phyloP scores from a whole-genome alignment of 306 rosid species.

The Acmispon strigosus region DNA sequence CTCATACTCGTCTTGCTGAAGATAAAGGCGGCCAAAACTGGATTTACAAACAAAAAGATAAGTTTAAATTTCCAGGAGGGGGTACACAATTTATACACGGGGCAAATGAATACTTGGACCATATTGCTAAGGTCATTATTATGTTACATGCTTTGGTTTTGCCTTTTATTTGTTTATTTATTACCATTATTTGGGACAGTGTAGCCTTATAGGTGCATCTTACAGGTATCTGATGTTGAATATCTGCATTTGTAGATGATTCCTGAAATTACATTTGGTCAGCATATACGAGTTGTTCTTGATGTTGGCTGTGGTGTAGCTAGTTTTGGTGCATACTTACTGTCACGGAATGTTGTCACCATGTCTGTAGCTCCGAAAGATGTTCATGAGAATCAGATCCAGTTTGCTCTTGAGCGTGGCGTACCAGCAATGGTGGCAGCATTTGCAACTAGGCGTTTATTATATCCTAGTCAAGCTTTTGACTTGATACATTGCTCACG shows the following conservation, averaged over 20 bases:
- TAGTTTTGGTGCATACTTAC: constrained; percentile 85
- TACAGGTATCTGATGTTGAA: constrained; percentile 24
- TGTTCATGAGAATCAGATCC: constrained; percentile 96
- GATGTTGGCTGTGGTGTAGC: constrained; percentile 98
- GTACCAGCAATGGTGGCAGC: constrained; percentile 96
- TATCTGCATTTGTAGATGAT: constrained; percentile 44
- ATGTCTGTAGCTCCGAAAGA: constrained; percentile 96
- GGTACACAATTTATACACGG: constrained; percentile 98
- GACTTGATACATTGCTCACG: constrained; percentile 94
- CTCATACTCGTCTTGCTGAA: constrained; percentile 87
- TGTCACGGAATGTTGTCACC: constrained; percentile 70
- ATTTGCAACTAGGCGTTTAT: constrained; percentile 76
- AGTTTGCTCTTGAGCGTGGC: constrained; percentile 97
- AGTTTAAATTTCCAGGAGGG: constrained; percentile 93
- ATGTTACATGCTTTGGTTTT: background rate
- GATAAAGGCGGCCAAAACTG: constrained; percentile 99
- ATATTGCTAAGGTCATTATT: constrained; percentile 61
- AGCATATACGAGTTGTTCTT: constrained; percentile 63
- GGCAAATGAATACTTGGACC: constrained; percentile 83
- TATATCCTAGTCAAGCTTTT: constrained; percentile 91
- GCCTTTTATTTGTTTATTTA: background rate
- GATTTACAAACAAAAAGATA: constrained; percentile 58
- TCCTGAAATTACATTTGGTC: constrained; percentile 86
- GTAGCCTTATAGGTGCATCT: background rate
- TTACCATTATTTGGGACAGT: background rate